Evolutionary conservation across 305 asterid genomes (phyloP).

Genomic region (Fraxinus velutina): DNA sequence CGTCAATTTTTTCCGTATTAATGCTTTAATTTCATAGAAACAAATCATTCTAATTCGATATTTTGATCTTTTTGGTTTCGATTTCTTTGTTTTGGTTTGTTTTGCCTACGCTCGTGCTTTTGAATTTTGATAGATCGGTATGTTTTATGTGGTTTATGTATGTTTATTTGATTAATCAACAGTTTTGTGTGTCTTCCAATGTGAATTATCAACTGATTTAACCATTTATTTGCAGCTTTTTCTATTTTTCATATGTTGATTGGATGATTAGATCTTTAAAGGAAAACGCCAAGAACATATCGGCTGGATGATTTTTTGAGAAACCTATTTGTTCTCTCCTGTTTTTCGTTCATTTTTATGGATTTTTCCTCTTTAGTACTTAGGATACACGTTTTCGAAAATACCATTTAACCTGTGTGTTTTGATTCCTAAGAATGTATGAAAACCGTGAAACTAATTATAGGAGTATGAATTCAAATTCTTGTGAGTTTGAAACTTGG

Average conservation of each 20-base stretch:
- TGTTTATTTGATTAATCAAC: not conserved
- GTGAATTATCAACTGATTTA: not conserved
- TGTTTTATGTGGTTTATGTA: not conserved
- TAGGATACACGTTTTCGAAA: not conserved
- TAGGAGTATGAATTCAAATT: not conserved
- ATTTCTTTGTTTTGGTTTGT: not conserved
- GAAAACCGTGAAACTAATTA: not conserved
- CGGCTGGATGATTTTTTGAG: not conserved
- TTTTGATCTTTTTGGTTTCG: not conserved
- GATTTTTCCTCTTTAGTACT: not conserved
- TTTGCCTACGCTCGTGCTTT: not conserved
- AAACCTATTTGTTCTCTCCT: not conserved
- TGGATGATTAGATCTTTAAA: not conserved
- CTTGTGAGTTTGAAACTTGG: not conserved
- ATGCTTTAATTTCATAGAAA: not conserved
- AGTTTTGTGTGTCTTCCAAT: not conserved
- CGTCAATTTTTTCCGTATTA: not conserved
- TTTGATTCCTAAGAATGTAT: not conserved
- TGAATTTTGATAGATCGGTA: not conserved
- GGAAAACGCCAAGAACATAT: not conserved
- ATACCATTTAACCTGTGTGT: not conserved
- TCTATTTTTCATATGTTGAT: not conserved
- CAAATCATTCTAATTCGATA: not conserved
- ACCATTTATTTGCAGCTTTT: not conserved
- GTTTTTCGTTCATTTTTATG: not conserved